These are phyloP conservation scores for Aaosphaeria arxii DNA, from an alignment of 2,329 filamentous ascomycete genomes.

Conservation along the genomic window DNA sequence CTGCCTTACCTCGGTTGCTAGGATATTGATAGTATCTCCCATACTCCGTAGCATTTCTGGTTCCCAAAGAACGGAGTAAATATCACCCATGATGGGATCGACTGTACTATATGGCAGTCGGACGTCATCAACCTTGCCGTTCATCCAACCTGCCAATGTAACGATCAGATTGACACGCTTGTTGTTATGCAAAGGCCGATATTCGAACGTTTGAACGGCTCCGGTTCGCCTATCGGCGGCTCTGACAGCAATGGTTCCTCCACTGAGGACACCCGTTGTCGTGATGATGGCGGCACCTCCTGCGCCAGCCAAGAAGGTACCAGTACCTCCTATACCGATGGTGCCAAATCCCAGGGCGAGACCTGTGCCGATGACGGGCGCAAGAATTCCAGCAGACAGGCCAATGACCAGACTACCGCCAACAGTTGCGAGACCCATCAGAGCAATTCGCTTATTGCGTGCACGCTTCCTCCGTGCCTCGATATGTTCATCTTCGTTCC, in stretches of 20 bases:
- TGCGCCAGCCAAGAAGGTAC: conserved; percentile 79
- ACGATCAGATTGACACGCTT: conserved; percentile 95
- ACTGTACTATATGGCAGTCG: conserved; percentile 93
- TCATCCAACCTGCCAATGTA: conserved; percentile 97
- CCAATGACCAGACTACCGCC: conserved; percentile 94
- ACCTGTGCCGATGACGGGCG: conserved; percentile 90
- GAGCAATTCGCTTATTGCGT: conserved; percentile 78
- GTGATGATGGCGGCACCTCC: conserved; percentile 94
- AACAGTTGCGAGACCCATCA: conserved; percentile 96
- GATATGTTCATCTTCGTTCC: conserved; percentile 96
- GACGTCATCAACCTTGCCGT: conserved; percentile 94
- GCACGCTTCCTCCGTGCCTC: conserved; percentile 78
- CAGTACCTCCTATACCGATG: conserved; percentile 86
- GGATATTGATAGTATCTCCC: conserved; percentile 97
- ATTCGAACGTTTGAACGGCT: conserved; percentile 94
- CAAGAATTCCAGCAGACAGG: conserved; percentile 84
- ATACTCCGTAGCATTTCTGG: conserved; percentile 97
- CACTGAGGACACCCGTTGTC: conserved; percentile 80
- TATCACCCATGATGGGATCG: conserved; percentile 95
- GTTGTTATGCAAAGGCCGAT: conserved; percentile 94
- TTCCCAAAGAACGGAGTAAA: conserved; percentile 97
- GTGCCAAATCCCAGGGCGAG: conserved; percentile 93
- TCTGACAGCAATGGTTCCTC: conserved; percentile 78
- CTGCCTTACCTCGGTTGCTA: conserved; percentile 81
- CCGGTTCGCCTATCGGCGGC: conserved; percentile 87